A percentile compares a stretch with the other conserved stretches of the same genome.
phyloP scores from a whole-genome alignment of 2,329 filamentous ascomycete species.

The Fusarium subtropicale region DNA sequence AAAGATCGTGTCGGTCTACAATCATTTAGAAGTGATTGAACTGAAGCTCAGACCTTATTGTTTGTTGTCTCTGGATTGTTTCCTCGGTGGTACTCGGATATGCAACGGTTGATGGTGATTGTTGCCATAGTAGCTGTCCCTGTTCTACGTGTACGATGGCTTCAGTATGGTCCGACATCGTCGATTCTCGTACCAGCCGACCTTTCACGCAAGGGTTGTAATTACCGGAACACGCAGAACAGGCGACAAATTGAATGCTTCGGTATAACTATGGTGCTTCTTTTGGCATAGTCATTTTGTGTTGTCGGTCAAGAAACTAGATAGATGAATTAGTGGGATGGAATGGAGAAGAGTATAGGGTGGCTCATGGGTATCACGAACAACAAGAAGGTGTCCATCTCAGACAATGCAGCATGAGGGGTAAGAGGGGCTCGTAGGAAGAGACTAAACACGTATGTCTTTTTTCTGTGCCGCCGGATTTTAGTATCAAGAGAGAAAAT shows the following conservation, averaged over 20 bases:
- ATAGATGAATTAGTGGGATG: background rate
- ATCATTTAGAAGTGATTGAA: background rate
- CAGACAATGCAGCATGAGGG: background rate
- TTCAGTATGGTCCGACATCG: slow-evolving; percentile 39
- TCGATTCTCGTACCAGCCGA: slow-evolving; percentile 36
- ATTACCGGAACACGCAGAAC: slow-evolving; percentile 13
- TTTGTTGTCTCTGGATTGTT: slow-evolving; percentile 3
- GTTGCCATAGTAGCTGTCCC: slow-evolving; percentile 20
- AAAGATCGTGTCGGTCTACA: slow-evolving; percentile 2
- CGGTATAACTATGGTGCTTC: slow-evolving; percentile 7
- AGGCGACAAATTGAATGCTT: slow-evolving; percentile 16
- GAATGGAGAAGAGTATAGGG: slow-evolving; percentile 18
- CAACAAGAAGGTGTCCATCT: background rate
- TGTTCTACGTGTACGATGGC: slow-evolving; percentile 33
- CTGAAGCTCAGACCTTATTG: background rate
- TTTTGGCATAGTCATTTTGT: slow-evolving; percentile 9
- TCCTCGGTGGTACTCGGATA: slow-evolving; percentile 1
- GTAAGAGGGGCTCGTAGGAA: background rate
- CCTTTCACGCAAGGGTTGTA: slow-evolving; percentile 15
- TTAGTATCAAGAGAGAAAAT: background rate
- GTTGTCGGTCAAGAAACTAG: background rate
- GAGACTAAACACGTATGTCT: background rate
- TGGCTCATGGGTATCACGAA: slow-evolving; percentile 4
- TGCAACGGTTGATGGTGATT: slow-evolving; percentile 1
- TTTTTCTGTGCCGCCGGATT: background rate